Percentiles rank a stretch among this genome's conserved stretches.
phyloP scores from a whole-genome alignment of 2,329 filamentous ascomycete species.

The Stachybotrys chlorohalonatus region DNA sequence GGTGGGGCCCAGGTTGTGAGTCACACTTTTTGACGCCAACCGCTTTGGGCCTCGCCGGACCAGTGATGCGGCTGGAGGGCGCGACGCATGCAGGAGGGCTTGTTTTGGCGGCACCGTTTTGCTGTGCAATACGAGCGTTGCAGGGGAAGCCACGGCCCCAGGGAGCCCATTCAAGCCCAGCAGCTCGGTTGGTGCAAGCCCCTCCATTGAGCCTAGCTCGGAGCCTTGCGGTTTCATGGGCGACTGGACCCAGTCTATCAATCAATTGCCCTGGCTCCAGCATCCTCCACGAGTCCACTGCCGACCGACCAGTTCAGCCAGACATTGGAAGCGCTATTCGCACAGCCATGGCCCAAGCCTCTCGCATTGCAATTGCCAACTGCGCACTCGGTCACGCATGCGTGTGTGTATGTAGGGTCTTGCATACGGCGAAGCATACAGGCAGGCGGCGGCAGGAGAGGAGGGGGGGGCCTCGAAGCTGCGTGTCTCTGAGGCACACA shows the following conservation, averaged over 20 bases:
- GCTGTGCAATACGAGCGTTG: not conserved
- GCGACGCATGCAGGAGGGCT: too few relatives aligned
- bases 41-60: slow-evolving; percentile 18
- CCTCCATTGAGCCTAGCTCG: not conserved
- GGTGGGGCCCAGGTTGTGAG: slow-evolving; percentile 20
- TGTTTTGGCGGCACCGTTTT: too few relatives aligned
- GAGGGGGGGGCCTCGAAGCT: too few relatives aligned
- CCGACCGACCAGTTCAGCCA: too few relatives aligned
- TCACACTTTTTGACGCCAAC: slow-evolving; percentile 22
- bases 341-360: too few relatives aligned
- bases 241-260: too few relatives aligned
- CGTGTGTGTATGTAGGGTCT: not conserved
- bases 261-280: too few relatives aligned
- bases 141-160: not conserved
- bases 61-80: slow-evolving; percentile 5
- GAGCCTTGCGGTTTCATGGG: not conserved
- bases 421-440: not conserved
- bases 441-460: not conserved
- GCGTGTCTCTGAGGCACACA: too few relatives aligned
- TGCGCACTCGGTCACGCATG: not conserved
- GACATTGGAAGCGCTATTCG: too few relatives aligned
- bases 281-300: too few relatives aligned
- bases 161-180: not conserved
- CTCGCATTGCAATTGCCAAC: too few relatives aligned
- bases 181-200: not conserved